These are phyloP conservation scores for Boletus subcaerulescens DNA, from an alignment of 768 basidiomycete species.

Conservation along the genomic window DNA sequence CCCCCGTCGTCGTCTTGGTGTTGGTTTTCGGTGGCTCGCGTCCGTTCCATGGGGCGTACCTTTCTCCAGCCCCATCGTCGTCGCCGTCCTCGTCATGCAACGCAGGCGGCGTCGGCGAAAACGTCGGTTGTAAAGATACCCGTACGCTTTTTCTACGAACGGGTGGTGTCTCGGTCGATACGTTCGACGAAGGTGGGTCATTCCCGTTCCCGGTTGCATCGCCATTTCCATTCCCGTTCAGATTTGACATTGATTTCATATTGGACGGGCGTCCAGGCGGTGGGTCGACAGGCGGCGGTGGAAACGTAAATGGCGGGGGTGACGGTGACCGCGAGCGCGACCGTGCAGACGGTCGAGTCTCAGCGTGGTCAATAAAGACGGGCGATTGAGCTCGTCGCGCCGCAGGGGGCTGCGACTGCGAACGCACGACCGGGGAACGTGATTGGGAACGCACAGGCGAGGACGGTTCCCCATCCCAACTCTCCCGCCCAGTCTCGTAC, in stretches of 20 bases:
- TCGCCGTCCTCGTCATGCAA: slow-evolving; percentile 48
- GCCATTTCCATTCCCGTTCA: not conserved
- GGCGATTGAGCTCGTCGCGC: not conserved
- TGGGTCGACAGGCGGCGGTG: slow-evolving; percentile 12
- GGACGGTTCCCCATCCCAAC: slow-evolving; percentile 32
- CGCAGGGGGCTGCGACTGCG: not conserved
- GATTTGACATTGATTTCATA: not conserved
- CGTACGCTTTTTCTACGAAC: slow-evolving; percentile 67
- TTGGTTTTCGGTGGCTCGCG: too few species aligned
- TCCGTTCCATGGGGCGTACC: too few species aligned
- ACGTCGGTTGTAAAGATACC: slow-evolving; percentile 74
- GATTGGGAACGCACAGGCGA: not conserved
- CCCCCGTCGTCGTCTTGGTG: slow-evolving; percentile 14
- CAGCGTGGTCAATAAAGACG: too few species aligned
- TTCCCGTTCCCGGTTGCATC: too few species aligned
- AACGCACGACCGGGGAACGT: not conserved
- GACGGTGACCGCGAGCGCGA: not conserved
- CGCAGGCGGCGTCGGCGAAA: slow-evolving; percentile 68
- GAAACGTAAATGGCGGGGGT: slow-evolving; percentile 9
- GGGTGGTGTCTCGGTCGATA: slow-evolving; percentile 16
- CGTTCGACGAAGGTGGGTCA: slow-evolving; percentile 10
- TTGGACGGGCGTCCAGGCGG: slow-evolving; percentile 1
- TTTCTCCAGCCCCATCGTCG: not conserved
- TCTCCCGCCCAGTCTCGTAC: slow-evolving; percentile 65
- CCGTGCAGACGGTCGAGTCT: not conserved